These are phyloP conservation scores for Ascochyta clinopodiicola DNA, from an alignment of 2,329 filamentous ascomycete genomes.

Conservation along the genomic window DNA sequence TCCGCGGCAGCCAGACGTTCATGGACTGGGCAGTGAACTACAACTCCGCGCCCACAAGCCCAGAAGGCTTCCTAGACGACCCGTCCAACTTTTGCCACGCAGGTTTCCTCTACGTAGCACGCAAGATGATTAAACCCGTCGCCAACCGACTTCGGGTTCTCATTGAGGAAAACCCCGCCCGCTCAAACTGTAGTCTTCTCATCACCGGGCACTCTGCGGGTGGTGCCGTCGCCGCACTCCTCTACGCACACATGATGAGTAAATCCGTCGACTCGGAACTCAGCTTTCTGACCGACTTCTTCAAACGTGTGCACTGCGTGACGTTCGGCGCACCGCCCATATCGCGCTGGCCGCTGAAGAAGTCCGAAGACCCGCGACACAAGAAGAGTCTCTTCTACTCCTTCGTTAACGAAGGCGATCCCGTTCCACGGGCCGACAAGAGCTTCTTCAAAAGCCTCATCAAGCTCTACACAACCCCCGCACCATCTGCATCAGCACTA, in stretches of 20 bases:
- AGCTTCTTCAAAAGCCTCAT: slow-evolving; percentile 76
- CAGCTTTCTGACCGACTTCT: slow-evolving; percentile 69
- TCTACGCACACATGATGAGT: slow-evolving; percentile 83
- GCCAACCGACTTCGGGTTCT: slow-evolving; percentile 72
- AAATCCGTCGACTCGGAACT: slow-evolving; percentile 70
- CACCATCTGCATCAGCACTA: slow-evolving; percentile 49
- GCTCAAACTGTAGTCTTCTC: slow-evolving; percentile 71
- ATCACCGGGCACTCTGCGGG: slow-evolving; percentile 89
- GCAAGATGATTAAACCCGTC: slow-evolving; percentile 76
- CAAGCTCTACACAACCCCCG: slow-evolving; percentile 70
- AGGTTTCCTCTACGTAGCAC: slow-evolving; percentile 78
- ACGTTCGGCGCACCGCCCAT: slow-evolving; percentile 86
- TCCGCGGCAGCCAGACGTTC: slow-evolving; percentile 79
- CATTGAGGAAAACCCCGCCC: slow-evolving; percentile 72
- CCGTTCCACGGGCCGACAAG: slow-evolving; percentile 77
- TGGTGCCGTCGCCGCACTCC: slow-evolving; percentile 78
- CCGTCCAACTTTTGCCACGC: slow-evolving; percentile 77
- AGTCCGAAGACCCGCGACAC: slow-evolving; percentile 55
- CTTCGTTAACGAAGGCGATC: slow-evolving; percentile 88
- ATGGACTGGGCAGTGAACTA: slow-evolving; percentile 89
- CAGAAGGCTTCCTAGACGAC: slow-evolving; percentile 77
- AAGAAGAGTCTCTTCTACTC: slow-evolving; percentile 76
- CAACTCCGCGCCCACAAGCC: slow-evolving; percentile 69
- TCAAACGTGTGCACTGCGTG: slow-evolving; percentile 82
- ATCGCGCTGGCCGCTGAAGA: slow-evolving; percentile 71